A percentile compares a stretch with the other conserved stretches of the same genome.
Evolutionary conservation across 179 eudicot genomes (phyloP).

Genomic region (Spergularia azorica): DNA sequence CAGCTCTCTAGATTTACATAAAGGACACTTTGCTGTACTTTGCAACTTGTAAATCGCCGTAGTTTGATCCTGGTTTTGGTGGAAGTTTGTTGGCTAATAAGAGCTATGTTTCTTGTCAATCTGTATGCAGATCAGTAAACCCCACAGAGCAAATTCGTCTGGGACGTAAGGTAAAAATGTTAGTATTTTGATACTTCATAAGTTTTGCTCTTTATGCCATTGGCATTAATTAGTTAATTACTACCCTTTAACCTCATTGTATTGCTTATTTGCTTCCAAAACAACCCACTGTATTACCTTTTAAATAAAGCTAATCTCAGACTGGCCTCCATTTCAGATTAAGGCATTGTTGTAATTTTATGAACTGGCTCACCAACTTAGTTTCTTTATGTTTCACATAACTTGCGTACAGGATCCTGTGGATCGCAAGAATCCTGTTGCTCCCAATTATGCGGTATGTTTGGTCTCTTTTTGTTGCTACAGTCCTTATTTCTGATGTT

Average conservation of each 20-base stretch:
- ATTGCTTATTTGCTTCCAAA: not conserved
- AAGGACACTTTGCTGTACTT: not conserved
- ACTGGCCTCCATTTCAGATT: conserved; percentile 12
- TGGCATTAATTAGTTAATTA: not conserved
- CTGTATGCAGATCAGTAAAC: conserved; percentile 31
- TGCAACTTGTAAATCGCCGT: not conserved
- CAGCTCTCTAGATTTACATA: not conserved
- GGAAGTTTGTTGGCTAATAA: conserved; percentile 7
- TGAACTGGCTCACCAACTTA: conserved; percentile 23
- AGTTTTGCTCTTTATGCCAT: not conserved
- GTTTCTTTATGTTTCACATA: conserved; percentile 6
- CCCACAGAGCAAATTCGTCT: conserved; percentile 21
- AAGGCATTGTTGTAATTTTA: not conserved
- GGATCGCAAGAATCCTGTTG: conserved; percentile 52
- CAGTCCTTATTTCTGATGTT: not conserved
- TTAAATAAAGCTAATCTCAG: conserved; percentile 8
- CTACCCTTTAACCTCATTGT: not conserved
- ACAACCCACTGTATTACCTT: not conserved
- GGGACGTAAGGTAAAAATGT: conserved; percentile 36
- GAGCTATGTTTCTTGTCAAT: not conserved
- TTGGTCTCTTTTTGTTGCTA: too few relatives aligned
- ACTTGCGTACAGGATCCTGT: conserved; percentile 47
- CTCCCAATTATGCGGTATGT: conserved; percentile 92
- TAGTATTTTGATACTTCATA: conserved; percentile 8
- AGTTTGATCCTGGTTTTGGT: not conserved